Base-by-base conservation (phyloP, 2,329 filamentous ascomycete genomes). In the Myriosclerotinia duriaeana region DNA sequence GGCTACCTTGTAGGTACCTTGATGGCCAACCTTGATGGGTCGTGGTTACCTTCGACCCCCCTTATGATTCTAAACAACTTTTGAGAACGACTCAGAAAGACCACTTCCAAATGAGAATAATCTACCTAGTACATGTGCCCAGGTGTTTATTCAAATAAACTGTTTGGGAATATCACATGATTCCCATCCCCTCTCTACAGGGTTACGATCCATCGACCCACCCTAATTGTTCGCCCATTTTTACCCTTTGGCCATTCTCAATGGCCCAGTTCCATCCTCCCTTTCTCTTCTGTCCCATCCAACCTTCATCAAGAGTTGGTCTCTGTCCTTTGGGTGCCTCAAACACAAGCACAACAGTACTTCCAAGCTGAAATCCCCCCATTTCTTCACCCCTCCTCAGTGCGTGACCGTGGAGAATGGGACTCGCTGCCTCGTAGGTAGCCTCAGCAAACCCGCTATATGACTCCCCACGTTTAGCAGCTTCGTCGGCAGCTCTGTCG, bases 301-400 rank as follows among this genome's bases (percentile, higher is more conserved):
- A 87, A 1, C 87, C 85, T 65, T 87, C 83, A 71, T 89, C 87
- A 53, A 87, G 81, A 70, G 80, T 84, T 61, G 82, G 82, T 54
- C 82, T 76, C 38, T 78, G 74, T 17, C 86, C 86, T 72, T 88
- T 86, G 0, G 95, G 95, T 15, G 95, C 95, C 79, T 99, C 96
- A 76, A 99, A 99, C 0, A 99, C 93, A 63, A 99, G 82, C 50
- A 99, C 95, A 71, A 99, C 89, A 1, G 94, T 97, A 77, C 92
- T 97, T 26, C 95, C 95, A 4, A 99, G 83, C 80, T 96, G 92
- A 80, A 99, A 99, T 0, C 95, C 96, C 65, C 95, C 95, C 93
- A 99, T 98, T 79, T 99, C 95, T 76, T 98, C 94, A 46, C 95
- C 95, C 54, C 91, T 85, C 70, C 89, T 86, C 65, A 99, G 80